These are phyloP conservation scores for Backusella liffmaniae DNA, from an alignment of 192 early-diverging fungal genomes.

Conservation along the genomic window DNA sequence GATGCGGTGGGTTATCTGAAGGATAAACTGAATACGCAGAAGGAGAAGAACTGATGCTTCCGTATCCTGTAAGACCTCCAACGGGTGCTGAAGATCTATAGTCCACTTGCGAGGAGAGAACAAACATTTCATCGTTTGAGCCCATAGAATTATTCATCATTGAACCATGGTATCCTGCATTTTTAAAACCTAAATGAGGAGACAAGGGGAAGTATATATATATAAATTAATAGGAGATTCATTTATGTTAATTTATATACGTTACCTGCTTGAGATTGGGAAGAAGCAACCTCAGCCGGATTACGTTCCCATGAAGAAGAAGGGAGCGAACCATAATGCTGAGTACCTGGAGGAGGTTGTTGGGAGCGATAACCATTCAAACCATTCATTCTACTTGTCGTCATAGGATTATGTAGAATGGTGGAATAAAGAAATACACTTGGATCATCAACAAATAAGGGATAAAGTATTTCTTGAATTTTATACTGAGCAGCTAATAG, in stretches of 20 bases:
- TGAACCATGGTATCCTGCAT: conserved; percentile 15
- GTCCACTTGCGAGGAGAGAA: conserved; percentile 14
- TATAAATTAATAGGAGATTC: neutral
- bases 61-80: neutral
- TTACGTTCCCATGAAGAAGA: conserved; percentile 8
- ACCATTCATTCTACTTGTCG: conserved; percentile 9
- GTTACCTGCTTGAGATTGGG: neutral
- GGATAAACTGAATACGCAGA: conserved; percentile 14
- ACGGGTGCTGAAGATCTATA: neutral
- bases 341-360: neutral
- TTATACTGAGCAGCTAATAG: conserved; percentile 70
- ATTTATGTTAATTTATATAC: neutral
- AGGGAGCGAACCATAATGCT: neutral
- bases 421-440: conserved; percentile 55
- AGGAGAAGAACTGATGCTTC: neutral
- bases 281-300: neutral
- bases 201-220: neutral
- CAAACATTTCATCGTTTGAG: conserved; percentile 18
- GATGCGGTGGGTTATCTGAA: neutral
- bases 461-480: conserved; percentile 70
- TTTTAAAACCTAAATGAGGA: conserved; percentile 14
- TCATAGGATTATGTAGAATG: conserved; percentile 3
- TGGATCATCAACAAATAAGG: conserved; percentile 75
- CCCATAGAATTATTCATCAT: conserved; percentile 12
- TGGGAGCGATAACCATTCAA: conserved; percentile 7